Conservation (phyloP, 2,329 filamentous ascomycete species). For the Xylariaceae sp. region DNA sequence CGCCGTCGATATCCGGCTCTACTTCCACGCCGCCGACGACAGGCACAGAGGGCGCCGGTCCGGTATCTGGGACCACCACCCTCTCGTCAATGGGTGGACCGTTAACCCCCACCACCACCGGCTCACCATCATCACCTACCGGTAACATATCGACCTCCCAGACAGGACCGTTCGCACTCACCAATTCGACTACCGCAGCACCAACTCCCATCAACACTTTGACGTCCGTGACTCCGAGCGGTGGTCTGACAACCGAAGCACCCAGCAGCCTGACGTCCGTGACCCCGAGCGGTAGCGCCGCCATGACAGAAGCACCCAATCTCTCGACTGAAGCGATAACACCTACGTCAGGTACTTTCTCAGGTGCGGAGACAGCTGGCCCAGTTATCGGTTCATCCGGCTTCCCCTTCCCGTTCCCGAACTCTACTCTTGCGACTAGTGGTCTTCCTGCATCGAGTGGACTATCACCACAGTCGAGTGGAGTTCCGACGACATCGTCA, state of each 20-base stretch:
- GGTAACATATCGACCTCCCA: too few species aligned
- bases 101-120: too few species aligned
- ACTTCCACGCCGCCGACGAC: too few species aligned
- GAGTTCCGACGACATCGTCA: constrained; percentile 5
- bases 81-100: too few species aligned
- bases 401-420: constrained; percentile 17
- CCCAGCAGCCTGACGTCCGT: constrained; percentile 7
- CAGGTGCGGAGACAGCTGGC: constrained; percentile 2
- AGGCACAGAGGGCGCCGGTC: too few species aligned
- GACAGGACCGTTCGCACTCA: constrained; percentile 15
- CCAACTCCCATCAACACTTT: constrained; percentile 10
- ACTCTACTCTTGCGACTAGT: constrained; percentile 16
- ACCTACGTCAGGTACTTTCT: too few species aligned
- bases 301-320: constrained; percentile 4
- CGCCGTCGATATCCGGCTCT: too few species aligned
- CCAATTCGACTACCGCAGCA: constrained; percentile 14
- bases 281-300: constrained; percentile 5
- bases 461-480: constrained; percentile 1
- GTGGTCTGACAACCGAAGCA: too few species aligned
- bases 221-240: too few species aligned
- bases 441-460: constrained; percentile 7
- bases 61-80: too few species aligned
- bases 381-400: constrained; percentile 8
- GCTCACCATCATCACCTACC: too few species aligned
- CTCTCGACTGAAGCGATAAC: constrained; percentile 3